phyloP scores from a whole-genome alignment of 2,329 filamentous ascomycete species.

The Xylaria hypoxylon region DNA sequence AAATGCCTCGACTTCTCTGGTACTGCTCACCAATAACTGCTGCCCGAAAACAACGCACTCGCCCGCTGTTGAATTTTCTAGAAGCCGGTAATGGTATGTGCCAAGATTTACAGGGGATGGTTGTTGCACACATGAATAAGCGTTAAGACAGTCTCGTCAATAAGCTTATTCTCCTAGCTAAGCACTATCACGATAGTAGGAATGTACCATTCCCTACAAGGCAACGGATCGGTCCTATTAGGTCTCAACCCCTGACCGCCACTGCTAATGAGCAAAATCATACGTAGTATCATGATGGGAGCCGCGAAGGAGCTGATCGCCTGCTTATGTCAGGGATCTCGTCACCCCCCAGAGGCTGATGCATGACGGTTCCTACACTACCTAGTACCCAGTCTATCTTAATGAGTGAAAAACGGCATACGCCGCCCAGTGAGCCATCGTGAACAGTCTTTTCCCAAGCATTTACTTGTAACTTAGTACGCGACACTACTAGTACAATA shows the following conservation, averaged over 20 bases:
- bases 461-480: too few relatives aligned
- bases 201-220: constrained; percentile 19
- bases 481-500: too few relatives aligned
- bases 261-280: constrained; percentile 14
- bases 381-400: constrained; percentile 5
- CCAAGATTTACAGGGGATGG: constrained; percentile 23
- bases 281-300: constrained; percentile 29
- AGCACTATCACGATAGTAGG: constrained; percentile 17
- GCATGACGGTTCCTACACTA: constrained; percentile 31
- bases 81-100: constrained; percentile 11
- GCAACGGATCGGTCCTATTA: constrained; percentile 26
- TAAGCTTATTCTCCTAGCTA: constrained; percentile 28
- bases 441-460: background rate
- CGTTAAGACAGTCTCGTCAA: constrained; percentile 6
- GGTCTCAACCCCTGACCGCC: constrained; percentile 16
- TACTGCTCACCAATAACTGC: background rate
- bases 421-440: constrained; percentile 16
- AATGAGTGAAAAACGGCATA: constrained; percentile 14
- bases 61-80: background rate
- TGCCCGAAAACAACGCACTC: background rate
- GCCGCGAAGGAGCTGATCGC: constrained; percentile 30
- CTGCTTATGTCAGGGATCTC: constrained; percentile 27
- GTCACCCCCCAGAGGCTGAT: constrained; percentile 29
- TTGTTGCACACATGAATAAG: constrained; percentile 4
- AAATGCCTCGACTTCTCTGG: constrained; percentile 1